phyloP scores from a whole-genome alignment of 495 filamentous ascomycete genomes.

The Hyaloscypha variabilis region DNA sequence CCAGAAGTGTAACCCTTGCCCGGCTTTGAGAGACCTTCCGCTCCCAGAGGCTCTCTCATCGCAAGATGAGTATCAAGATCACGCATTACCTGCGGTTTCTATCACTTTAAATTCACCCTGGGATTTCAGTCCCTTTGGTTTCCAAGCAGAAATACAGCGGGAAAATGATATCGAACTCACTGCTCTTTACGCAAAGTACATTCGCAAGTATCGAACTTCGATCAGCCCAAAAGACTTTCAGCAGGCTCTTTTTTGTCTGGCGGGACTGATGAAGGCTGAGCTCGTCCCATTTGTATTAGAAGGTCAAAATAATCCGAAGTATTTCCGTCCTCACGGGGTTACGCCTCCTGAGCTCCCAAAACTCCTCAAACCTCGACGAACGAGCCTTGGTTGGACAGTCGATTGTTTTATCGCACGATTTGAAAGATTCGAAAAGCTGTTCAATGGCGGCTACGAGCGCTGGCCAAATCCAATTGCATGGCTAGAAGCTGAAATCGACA shows the following conservation, averaged over 20 bases:
- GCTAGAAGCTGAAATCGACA: slow-evolving; percentile 10
- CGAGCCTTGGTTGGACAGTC: slow-evolving; percentile 7
- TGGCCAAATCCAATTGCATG: slow-evolving; percentile 14
- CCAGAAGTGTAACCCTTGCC: background rate
- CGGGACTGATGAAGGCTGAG: background rate
- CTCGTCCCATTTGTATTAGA: slow-evolving; percentile 9
- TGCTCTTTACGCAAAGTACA: background rate
- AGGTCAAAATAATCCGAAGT: slow-evolving; percentile 2
- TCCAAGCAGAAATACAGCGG: background rate
- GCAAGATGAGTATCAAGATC: background rate
- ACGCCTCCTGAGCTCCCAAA: background rate
- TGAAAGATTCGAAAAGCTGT: background rate
- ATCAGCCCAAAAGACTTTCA: background rate
- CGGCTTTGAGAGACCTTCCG: background rate
- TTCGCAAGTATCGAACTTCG: background rate
- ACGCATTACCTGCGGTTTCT: background rate
- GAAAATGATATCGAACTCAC: background rate
- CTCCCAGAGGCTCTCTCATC: background rate
- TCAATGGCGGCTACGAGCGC: slow-evolving; percentile 3
- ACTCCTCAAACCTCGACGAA: background rate
- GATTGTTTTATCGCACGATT: slow-evolving; percentile 16
- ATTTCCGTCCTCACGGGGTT: background rate
- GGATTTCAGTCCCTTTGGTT: background rate
- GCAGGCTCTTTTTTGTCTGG: slow-evolving; percentile 4
- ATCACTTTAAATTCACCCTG: background rate